Conservation (phyloP, 345 rosid genomes). For the Melastoma malabathricum region DNA sequence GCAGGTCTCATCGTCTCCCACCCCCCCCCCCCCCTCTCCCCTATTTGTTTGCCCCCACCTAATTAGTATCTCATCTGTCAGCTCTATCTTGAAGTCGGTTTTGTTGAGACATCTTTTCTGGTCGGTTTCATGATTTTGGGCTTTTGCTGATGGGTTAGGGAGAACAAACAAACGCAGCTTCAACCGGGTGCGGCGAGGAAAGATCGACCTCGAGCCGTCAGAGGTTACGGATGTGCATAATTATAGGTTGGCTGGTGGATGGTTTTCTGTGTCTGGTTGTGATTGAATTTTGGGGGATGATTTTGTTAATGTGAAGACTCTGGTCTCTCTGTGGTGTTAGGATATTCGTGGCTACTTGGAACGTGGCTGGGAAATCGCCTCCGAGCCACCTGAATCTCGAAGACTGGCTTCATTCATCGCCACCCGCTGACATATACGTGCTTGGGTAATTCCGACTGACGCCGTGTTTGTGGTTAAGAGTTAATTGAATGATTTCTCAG, state of each 20-base stretch:
- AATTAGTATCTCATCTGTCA: not conserved
- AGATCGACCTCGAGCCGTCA: constrained; percentile 47
- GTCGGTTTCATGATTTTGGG: too few species aligned
- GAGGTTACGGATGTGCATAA: constrained; percentile 47
- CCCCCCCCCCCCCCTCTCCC: too few species aligned
- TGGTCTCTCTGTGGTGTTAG: constrained; percentile 17
- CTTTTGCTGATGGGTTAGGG: constrained; percentile 24
- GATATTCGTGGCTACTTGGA: constrained; percentile 94
- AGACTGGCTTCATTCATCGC: constrained; percentile 92
- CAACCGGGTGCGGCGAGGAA: constrained; percentile 39
- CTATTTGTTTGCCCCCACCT: constrained; percentile 6
- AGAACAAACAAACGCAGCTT: constrained; percentile 32
- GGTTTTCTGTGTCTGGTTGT: constrained; percentile 2
- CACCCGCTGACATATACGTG: constrained; percentile 92
- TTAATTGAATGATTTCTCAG: too few species aligned
- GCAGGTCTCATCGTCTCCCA: constrained; percentile 35
- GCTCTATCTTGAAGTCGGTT: not conserved
- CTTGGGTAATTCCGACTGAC: constrained; percentile 46
- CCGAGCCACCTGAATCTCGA: constrained; percentile 68
- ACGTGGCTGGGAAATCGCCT: constrained; percentile 97
- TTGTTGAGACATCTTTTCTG: not conserved
- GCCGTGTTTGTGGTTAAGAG: too few species aligned
- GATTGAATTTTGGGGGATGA: not conserved
- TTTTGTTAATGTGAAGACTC: not conserved
- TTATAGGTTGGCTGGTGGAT: constrained; percentile 27